phyloP scores from a whole-genome alignment of 352 stramenopile species.

The Phytophthora hibernalis region DNA sequence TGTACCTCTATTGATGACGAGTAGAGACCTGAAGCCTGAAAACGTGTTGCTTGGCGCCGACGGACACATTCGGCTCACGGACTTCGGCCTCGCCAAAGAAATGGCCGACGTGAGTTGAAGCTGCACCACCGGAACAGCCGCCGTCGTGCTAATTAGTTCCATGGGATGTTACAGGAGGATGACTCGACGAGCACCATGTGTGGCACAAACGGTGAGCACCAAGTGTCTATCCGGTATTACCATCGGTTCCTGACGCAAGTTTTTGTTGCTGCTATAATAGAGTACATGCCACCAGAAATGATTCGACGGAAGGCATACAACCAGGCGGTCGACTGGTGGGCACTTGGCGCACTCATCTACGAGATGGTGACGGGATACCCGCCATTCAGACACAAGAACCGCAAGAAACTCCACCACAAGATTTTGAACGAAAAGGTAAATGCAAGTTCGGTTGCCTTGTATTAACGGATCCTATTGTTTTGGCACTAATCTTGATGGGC shows the following conservation, averaged over 20 bases:
- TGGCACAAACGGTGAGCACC: constrained; percentile 68
- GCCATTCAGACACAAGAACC: constrained; percentile 83
- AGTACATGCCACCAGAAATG: constrained; percentile 91
- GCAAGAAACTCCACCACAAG: constrained; percentile 89
- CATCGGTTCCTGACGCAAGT: constrained; percentile 3
- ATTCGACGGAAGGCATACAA: constrained; percentile 87
- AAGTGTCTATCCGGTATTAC: neutral
- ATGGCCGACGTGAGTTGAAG: constrained; percentile 60
- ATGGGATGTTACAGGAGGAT: constrained; percentile 51
- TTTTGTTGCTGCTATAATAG: constrained; percentile 33
- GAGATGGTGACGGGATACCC: constrained; percentile 90
- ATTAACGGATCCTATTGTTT: neutral
- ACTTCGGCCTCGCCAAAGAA: constrained; percentile 88
- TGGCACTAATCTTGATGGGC: constrained; percentile 15
- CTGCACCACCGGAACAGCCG: neutral
- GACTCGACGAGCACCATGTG: constrained; percentile 86
- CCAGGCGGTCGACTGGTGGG: constrained; percentile 90
- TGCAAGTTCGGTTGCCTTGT: constrained; percentile 1
- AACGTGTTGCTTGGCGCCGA: constrained; percentile 84
- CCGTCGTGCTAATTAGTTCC: constrained; percentile 18
- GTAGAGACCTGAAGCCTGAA: constrained; percentile 84
- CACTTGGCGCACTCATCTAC: constrained; percentile 82
- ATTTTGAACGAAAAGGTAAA: constrained; percentile 86
- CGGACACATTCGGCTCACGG: constrained; percentile 85
- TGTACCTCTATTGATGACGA: constrained; percentile 13